These are phyloP conservation scores for Podosphaera fusca DNA, from an alignment of 2,329 filamentous ascomycete species.

Conservation along the genomic window DNA sequence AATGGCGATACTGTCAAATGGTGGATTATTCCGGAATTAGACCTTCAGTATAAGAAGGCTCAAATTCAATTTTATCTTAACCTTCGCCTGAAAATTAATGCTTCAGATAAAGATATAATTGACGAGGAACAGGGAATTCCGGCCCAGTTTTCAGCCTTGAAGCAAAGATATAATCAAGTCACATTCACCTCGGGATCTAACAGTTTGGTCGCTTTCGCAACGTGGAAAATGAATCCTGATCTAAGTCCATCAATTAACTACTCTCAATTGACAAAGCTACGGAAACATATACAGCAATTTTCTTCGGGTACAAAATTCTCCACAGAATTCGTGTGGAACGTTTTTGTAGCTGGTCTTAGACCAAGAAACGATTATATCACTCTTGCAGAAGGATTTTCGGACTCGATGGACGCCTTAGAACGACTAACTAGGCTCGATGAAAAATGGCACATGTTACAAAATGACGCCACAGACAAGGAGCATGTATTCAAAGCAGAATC, in stretches of 20 bases:
- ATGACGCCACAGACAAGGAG: no score
- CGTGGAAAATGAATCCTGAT: background rate
- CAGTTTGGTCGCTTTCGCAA: background rate
- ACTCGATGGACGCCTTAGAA: constrained; percentile 37
- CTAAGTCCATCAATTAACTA: no score
- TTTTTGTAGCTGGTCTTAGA: background rate
- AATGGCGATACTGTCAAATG: background rate
- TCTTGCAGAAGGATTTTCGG: constrained; percentile 44
- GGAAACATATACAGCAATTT: no score
- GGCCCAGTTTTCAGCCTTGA: background rate
- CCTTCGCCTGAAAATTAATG: background rate
- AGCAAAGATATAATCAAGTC: background rate
- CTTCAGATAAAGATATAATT: background rate
- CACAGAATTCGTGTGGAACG: background rate
- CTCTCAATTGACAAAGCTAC: no score
- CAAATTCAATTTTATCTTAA: background rate
- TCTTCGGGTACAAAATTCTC: no score
- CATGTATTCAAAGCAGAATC: constrained; percentile 27
- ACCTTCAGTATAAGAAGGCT: background rate
- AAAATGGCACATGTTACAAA: no score
- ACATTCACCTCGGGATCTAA: background rate
- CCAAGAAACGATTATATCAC: background rate
- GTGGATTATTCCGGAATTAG: background rate
- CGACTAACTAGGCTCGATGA: no score
- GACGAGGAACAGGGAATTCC: background rate